Evolutionary conservation across 2,329 filamentous ascomycete species (phyloP), one percentile per base, ranked within the genome.

Genomic region (Tothia fuscella): DNA sequence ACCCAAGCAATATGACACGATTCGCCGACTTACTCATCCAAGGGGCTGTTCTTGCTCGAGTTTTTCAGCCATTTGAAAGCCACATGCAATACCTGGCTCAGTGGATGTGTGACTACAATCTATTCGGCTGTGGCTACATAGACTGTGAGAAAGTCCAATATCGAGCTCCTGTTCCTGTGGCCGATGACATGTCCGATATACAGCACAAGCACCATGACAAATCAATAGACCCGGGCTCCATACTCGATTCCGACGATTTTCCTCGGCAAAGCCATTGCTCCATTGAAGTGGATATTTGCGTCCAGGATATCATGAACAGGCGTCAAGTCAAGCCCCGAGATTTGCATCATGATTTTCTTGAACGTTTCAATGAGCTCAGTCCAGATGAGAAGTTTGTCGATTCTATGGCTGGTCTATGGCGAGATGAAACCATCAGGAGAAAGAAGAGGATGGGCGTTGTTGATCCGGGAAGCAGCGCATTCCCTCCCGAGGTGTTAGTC

Each of bases 31-130:
- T 98, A 36, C 68, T 98, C 31, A 79, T 84, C 14, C 87, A 94
- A 59, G 91, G 91, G 6, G 81, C 81, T 22, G 79, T 98, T 32
- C 75, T 96, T 74, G 84, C 84, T 56, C 75, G 74, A 45, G 72
- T 75, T 19, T 81, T 98, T 32, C 89, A 96, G 55, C 89, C 91
- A 0, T 93, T 91, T 55, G 91, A 98, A 62, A 87, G 84, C 14
- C 93, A 98, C 57, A 61, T 96, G 47, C 86, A 94, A 55, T 96
- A 88, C 57, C 65, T 95, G 6, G 70, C 91, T 7, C 93, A 98
- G 61, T 98, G 93, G 75, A 96, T 98, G 91, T 82, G 81, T 49
- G 93, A 98, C 59, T 98, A 93, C 67, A 98, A 95, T 56, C 67
- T 98, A 50, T 96, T 93, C 58, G 93, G 93, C 5, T 98, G 91